These are phyloP conservation scores for Taphrina betulina DNA, from an alignment of 1,139 yeast species.

Conservation along the genomic window DNA sequence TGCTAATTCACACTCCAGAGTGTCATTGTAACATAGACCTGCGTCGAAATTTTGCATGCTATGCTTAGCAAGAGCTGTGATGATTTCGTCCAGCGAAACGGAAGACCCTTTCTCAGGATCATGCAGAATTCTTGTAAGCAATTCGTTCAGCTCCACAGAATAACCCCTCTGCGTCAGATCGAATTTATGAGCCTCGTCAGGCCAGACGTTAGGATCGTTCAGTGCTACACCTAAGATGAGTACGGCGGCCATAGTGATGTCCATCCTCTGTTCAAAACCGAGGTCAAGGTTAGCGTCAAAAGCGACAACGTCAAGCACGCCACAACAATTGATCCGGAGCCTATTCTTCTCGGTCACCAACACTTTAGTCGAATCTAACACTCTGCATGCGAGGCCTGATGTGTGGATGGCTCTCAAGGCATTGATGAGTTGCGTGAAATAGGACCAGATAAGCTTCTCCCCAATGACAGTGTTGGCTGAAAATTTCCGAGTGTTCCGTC, in stretches of 20 bases:
- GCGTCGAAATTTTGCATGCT: slow-evolving; percentile 54
- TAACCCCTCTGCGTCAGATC: slow-evolving; percentile 35
- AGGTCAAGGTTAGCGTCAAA: slow-evolving; percentile 39
- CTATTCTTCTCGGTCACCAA: slow-evolving; percentile 70
- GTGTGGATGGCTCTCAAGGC: slow-evolving; percentile 67
- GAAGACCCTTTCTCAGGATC: slow-evolving; percentile 37
- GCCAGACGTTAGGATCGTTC: slow-evolving; percentile 38
- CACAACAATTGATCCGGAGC: slow-evolving; percentile 69
- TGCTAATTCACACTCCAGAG: slow-evolving; percentile 62
- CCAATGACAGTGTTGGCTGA: slow-evolving; percentile 46
- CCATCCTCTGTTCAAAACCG: slow-evolving; percentile 52
- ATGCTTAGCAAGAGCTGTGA: slow-evolving; percentile 46
- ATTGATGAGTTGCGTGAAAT: slow-evolving; percentile 67
- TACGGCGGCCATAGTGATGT: slow-evolving; percentile 58
- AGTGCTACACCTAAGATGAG: slow-evolving; percentile 48
- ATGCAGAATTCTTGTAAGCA: slow-evolving; percentile 37
- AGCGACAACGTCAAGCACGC: slow-evolving; percentile 65
- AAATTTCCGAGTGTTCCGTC: slow-evolving; percentile 41
- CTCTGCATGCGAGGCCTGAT: slow-evolving; percentile 61
- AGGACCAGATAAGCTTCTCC: slow-evolving; percentile 71
- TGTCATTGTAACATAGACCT: slow-evolving; percentile 60
- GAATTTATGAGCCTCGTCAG: slow-evolving; percentile 43
- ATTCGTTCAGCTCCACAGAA: slow-evolving; percentile 36
- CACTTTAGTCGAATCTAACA: slow-evolving; percentile 64
- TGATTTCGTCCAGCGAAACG: slow-evolving; percentile 41